phyloP scores from a whole-genome alignment of 106 monocot species.

The Ottelia alismoides region DNA sequence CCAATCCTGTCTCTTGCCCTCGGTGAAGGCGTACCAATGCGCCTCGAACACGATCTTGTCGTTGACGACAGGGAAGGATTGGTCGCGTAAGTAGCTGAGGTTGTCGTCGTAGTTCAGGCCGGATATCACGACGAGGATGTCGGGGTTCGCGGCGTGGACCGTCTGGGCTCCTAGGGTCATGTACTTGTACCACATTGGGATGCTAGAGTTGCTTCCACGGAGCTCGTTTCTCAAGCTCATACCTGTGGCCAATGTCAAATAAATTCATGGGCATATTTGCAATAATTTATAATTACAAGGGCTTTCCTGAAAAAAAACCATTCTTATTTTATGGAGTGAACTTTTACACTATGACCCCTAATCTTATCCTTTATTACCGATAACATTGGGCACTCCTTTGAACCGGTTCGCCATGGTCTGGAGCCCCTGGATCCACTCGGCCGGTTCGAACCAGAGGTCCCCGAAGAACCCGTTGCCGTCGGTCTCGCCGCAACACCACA shows the following conservation, averaged over 20 bases:
- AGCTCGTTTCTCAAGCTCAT: conserved; percentile 33
- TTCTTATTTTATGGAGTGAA: no score
- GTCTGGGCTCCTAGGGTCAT: conserved; percentile 18
- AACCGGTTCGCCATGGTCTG: conserved; percentile 20
- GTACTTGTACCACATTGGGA: conserved; percentile 17
- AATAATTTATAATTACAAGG: no score
- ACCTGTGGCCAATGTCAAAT: no score
- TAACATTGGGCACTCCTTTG: no score
- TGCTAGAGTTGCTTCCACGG: conserved; percentile 11
- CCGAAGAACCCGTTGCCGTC: conserved; percentile 56
- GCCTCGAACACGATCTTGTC: conserved; percentile 22
- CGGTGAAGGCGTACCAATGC: conserved; percentile 26
- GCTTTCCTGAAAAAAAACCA: no score
- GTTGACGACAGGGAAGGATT: background rate
- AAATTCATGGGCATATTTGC: no score
- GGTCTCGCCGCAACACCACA: conserved; percentile 33
- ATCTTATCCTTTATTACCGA: no score
- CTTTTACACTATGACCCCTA: no score
- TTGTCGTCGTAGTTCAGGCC: conserved; percentile 20
- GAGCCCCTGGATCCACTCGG: conserved; percentile 31
- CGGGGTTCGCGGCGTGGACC: conserved; percentile 20
- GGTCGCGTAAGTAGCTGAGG: conserved; percentile 10
- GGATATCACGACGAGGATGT: conserved; percentile 20
- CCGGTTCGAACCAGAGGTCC: conserved; percentile 29
- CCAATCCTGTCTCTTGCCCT: conserved; percentile 10